Conservation (phyloP, 2,329 filamentous ascomycete species). For the Ascochyta rabiei region DNA sequence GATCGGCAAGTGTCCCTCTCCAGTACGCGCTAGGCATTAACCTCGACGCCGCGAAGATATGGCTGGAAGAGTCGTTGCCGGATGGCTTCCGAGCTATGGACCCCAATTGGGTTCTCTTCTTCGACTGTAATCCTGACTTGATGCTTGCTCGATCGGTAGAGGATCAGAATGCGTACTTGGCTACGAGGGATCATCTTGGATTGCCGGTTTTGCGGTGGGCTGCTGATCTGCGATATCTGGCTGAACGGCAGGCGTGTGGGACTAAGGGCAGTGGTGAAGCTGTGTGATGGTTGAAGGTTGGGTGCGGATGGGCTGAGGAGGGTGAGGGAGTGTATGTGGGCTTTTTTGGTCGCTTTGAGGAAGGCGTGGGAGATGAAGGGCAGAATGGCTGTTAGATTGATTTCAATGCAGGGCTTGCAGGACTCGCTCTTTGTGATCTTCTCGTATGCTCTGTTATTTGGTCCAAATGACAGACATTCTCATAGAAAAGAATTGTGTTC, state of each 20-base stretch:
- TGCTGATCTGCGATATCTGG: not conserved
- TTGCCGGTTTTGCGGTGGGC: constrained; percentile 4
- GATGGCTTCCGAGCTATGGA: not conserved
- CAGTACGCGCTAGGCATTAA: not conserved
- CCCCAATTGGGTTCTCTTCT: not conserved
- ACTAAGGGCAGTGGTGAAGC: not conserved
- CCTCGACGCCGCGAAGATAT: not conserved
- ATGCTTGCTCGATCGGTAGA: not conserved
- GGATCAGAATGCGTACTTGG: constrained; percentile 5
- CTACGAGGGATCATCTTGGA: not conserved
- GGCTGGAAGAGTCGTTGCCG: not conserved
- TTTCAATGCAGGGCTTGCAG: no score
- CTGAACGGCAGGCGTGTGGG: not conserved
- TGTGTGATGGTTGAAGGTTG: not conserved
- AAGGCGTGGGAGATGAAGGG: no score
- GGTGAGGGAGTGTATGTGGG: no score
- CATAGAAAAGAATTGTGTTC: no score
- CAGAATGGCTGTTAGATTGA: no score
- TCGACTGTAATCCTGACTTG: constrained; percentile 5
- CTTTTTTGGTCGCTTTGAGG: no score
- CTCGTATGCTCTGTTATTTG: no score
- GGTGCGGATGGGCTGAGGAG: not conserved
- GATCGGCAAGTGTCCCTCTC: not conserved
- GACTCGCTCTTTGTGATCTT: no score
- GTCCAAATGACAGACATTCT: no score